Evolutionary conservation across 805 yeast species (phyloP).

Genomic region (Saturnispora besseyi): DNA sequence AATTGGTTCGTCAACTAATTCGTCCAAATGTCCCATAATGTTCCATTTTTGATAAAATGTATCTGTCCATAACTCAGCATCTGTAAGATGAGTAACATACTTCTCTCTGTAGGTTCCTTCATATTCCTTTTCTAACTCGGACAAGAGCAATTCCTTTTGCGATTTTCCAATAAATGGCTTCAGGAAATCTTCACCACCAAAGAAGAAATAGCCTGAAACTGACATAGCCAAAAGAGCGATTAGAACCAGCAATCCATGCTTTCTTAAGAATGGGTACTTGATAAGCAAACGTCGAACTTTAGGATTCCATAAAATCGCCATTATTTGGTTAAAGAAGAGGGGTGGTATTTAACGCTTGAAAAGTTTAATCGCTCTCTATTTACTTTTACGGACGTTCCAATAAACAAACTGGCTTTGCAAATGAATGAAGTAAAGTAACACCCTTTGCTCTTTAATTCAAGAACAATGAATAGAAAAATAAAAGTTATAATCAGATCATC

Average conservation of each 20-base stretch:
- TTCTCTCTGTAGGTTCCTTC: constrained; percentile 27
- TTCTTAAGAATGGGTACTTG: constrained; percentile 1
- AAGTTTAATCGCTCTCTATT: background rate
- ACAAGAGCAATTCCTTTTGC: background rate
- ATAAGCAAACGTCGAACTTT: background rate
- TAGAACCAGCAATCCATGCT: constrained; percentile 2
- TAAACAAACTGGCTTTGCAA: background rate
- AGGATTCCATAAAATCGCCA: constrained; percentile 8
- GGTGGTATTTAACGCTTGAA: background rate
- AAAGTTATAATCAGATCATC: too few species aligned
- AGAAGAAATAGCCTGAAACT: background rate
- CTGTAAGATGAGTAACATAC: constrained; percentile 18
- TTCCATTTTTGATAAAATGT: constrained; percentile 23
- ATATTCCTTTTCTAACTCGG: constrained; percentile 20
- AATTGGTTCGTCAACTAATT: constrained; percentile 25
- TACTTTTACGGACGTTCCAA: background rate
- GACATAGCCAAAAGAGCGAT: background rate
- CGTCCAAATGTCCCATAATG: constrained; percentile 23
- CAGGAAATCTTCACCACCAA: background rate
- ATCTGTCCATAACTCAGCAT: constrained; percentile 19
- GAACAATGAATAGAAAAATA: too few species aligned
- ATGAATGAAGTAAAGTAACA: too few species aligned
- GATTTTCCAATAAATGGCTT: constrained; percentile 2
- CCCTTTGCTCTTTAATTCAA: too few species aligned
- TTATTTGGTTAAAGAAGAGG: background rate